Conservation (phyloP, 208 protist genomes). For the Trypanosoma conorhini region DNA sequence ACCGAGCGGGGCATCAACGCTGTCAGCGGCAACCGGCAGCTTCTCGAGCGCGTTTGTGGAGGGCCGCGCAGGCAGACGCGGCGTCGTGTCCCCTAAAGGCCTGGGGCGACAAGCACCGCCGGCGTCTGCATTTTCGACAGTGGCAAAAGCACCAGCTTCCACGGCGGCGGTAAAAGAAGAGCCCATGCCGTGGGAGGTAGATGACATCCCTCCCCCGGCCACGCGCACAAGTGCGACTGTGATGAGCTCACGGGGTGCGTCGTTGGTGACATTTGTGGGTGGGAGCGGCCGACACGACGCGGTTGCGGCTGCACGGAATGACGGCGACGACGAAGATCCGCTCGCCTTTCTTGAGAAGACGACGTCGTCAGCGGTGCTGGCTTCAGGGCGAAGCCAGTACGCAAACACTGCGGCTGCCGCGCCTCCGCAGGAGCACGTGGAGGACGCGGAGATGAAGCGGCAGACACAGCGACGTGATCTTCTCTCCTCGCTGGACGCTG, state of each 20-base stretch:
- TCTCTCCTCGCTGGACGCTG: slow-evolving; percentile 40
- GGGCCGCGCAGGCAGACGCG: slow-evolving; percentile 21
- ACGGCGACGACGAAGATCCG: slow-evolving; percentile 24
- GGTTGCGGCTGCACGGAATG: not conserved
- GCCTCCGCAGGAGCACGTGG: not conserved
- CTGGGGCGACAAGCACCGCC: not conserved
- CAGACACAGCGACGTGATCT: slow-evolving; percentile 34
- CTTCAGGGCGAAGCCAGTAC: not conserved
- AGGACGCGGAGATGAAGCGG: slow-evolving; percentile 13
- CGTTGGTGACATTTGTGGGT: not conserved
- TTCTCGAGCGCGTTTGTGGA: not conserved
- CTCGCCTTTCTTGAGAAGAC: slow-evolving; percentile 25
- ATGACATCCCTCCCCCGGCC: not conserved
- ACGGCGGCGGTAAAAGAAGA: slow-evolving; percentile 1
- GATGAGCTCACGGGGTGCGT: not conserved
- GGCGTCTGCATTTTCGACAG: not conserved
- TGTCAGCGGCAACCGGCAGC: not conserved
- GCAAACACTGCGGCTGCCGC: not conserved
- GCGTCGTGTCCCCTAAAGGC: not conserved
- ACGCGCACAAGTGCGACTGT: not conserved
- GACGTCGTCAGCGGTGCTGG: not conserved
- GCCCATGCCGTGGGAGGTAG: slow-evolving; percentile 25
- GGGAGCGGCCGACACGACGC: not conserved
- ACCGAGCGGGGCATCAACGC: not conserved
- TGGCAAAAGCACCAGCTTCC: not conserved